Percentiles rank a stretch among this genome's conserved stretches.
Evolutionary conservation across 495 filamentous ascomycete species (phyloP).

Genomic region (Penicillium argentinense): DNA sequence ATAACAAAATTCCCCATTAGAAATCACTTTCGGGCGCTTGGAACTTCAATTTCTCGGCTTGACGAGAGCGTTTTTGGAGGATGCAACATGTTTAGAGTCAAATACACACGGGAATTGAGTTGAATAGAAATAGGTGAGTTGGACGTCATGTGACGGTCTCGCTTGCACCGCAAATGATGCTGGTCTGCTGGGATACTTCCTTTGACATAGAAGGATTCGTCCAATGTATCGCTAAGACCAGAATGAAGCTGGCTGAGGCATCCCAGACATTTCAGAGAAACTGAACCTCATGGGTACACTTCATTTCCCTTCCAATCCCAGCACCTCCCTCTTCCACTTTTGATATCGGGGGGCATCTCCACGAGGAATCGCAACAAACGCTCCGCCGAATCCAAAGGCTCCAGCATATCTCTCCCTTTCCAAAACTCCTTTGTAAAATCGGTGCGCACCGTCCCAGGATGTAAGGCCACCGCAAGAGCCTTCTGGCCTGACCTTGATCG

Average conservation of each 20-base stretch:
- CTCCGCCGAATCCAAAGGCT: slow-evolving; percentile 59
- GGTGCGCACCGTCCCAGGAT: slow-evolving; percentile 82
- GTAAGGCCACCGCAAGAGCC: slow-evolving; percentile 67
- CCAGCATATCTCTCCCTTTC: slow-evolving; percentile 59
- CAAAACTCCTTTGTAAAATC: slow-evolving; percentile 72
- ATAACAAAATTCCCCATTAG: no score
- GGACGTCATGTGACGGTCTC: background rate
- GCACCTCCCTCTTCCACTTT: slow-evolving; percentile 60
- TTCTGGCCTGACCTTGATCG: slow-evolving; percentile 50
- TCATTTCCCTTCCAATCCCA: slow-evolving; percentile 81
- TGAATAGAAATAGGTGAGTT: no score
- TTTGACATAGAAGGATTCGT: background rate
- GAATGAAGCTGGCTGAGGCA: background rate
- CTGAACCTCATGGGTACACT: slow-evolving; percentile 53
- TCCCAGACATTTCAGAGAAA: background rate
- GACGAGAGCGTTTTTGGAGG: no score
- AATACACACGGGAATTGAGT: no score
- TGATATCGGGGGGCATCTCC: slow-evolving; percentile 27
- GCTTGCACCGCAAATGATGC: background rate
- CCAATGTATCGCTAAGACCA: no score
- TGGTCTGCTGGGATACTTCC: background rate
- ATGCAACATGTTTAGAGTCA: no score
- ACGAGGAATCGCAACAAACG: slow-evolving; percentile 56
- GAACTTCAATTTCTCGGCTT: no score
- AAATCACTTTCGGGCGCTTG: no score